Conservation (phyloP, 495 filamentous ascomycete genomes). For the Lindgomyces ingoldianus region DNA sequence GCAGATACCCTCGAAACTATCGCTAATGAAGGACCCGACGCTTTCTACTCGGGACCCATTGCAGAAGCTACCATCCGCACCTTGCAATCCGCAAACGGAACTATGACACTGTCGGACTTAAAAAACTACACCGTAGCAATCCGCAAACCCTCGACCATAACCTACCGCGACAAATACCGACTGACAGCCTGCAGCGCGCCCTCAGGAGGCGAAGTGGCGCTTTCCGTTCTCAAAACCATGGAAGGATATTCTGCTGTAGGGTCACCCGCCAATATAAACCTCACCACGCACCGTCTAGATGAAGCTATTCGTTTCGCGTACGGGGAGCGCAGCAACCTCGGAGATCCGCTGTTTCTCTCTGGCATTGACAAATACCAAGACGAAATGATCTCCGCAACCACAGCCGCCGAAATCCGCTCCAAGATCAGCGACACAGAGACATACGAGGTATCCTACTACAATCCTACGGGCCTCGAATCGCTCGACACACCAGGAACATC, state of each 20-base stretch:
- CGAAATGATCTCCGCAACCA: constrained; percentile 62
- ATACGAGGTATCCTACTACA: constrained; percentile 68
- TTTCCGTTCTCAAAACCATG: constrained; percentile 75
- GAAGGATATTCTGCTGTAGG: constrained; percentile 68
- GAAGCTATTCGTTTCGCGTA: constrained; percentile 90
- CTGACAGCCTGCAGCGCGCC: constrained; percentile 71
- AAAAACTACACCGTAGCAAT: constrained; percentile 65
- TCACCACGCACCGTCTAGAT: constrained; percentile 76
- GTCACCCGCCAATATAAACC: constrained; percentile 53
- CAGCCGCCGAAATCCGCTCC: constrained; percentile 58
- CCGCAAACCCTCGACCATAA: constrained; percentile 62
- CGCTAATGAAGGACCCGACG: constrained; percentile 65
- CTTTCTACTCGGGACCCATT: constrained; percentile 73
- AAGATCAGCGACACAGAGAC: constrained; percentile 72
- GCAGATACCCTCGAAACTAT: constrained; percentile 77
- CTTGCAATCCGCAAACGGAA: constrained; percentile 67
- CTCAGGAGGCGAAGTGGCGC: constrained; percentile 68
- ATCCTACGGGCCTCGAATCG: constrained; percentile 62
- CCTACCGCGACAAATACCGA: constrained; percentile 65
- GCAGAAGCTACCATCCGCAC: constrained; percentile 73
- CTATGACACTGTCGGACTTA: constrained; percentile 80
- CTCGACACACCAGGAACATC: constrained; percentile 73
- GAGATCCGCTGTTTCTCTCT: constrained; percentile 72
- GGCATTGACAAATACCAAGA: constrained; percentile 64
- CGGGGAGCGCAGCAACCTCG: constrained; percentile 67